Base-by-base conservation (phyloP, 2,329 filamentous ascomycete species). In the Neonectria sp. region DNA sequence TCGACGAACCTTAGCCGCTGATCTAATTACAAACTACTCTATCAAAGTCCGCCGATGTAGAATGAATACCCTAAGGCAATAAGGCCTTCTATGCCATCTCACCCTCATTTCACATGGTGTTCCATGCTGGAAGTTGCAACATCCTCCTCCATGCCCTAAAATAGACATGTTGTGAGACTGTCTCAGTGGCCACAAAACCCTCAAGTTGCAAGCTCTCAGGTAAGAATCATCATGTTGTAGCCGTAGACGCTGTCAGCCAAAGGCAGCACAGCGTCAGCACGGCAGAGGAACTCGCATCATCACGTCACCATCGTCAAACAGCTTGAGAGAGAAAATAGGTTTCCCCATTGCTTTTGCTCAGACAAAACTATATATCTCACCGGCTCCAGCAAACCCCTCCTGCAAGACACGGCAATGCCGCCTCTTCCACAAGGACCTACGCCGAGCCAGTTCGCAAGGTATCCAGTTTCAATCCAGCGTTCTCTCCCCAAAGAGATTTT, bases 101-200 rank as follows among this genome's bases (percentile, higher is more conserved):
- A 70, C 74, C 75, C 73, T 77, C 76, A 75, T 77, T 74, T 74
- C 73, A 76, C 75, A 76, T 69, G 25, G 65, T 52, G 15, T 37
- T 21, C n/a, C n/a, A 5, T 37, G 35, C 48, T 59, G 1, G 31
- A 46, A 40, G 40, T 58, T 24, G 31, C 33, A 31, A 35, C 46
- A 43, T 33, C 15, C n/a, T 27, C 15, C n/a, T 51, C 25, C 33
- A n/a, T 40, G 15, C 37, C n/a, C 40, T 45, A 15, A 40, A 40
- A 40, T 45, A 24, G 40, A 24, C n/a, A 45, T 24, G 4, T 17
- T 8, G 37, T 40, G 37, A 40, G 15, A 40, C 37, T 40, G 37
- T 40, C 37, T 40, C 37, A 40, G 37, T 8, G 15, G 15, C 15
- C 37, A 40, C 37, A 40, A 6, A 40, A 35, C 11, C 15, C 37